These are phyloP conservation scores for Leccinum subrobustum DNA, from an alignment of 1,284 basidiomycete genomes.

Conservation along the genomic window DNA sequence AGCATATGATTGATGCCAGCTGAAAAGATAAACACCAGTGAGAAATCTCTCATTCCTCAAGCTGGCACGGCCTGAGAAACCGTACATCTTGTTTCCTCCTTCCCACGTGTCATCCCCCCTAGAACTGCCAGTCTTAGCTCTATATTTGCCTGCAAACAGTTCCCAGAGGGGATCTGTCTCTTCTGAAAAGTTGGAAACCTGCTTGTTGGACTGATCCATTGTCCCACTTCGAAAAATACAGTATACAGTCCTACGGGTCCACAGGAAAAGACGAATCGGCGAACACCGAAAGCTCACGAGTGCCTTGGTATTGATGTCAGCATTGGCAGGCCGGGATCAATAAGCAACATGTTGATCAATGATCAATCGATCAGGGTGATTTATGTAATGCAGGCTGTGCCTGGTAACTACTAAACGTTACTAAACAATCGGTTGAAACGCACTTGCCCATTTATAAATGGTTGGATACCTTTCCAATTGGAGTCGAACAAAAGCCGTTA, in stretches of 20 bases:
- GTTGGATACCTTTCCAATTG: neutral
- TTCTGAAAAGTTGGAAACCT: neutral
- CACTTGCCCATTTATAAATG: neutral
- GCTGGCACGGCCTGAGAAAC: neutral
- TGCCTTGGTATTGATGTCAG: neutral
- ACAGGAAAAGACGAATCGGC: neutral
- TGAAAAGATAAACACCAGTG: slow-evolving; percentile 4
- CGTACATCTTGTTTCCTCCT: neutral
- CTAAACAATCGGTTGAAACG: neutral
- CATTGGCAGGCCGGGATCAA: neutral
- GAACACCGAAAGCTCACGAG: neutral
- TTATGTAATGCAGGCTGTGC: neutral
- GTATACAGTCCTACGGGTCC: neutral
- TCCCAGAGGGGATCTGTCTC: neutral
- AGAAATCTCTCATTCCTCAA: neutral
- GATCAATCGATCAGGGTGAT: neutral
- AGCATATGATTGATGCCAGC: neutral
- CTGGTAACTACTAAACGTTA: neutral
- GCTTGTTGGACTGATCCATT: neutral
- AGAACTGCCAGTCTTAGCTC: neutral
- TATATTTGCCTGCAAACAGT: neutral
- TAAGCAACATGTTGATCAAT: neutral
- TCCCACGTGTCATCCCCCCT: neutral
- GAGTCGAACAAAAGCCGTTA: neutral
- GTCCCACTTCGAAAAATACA: neutral